Conservation (phyloP, 129 eudicot species). For the Escallonia rubra region DNA sequence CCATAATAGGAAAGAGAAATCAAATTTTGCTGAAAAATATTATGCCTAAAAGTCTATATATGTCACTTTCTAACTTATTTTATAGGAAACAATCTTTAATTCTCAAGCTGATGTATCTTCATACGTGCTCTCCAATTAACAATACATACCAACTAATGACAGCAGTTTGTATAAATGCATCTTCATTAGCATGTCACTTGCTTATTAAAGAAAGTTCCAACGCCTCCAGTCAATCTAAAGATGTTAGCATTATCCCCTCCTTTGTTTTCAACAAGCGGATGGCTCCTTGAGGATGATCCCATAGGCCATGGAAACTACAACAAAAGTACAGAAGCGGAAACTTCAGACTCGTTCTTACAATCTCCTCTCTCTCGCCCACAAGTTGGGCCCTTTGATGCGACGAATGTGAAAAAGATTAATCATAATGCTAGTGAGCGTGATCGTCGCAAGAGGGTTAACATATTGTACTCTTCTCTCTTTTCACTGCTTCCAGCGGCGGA, state of each 20-base stretch:
- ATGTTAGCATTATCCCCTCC: conserved; percentile 25
- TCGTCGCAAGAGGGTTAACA: conserved; percentile 53
- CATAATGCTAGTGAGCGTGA: conserved; percentile 63
- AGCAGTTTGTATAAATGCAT: too few species aligned
- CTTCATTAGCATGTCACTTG: too few species aligned
- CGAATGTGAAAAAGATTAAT: conserved; percentile 35
- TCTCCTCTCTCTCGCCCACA: background rate
- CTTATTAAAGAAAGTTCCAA: background rate
- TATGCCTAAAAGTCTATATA: too few species aligned
- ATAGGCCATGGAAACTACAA: background rate
- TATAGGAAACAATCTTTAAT: too few species aligned
- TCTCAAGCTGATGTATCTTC: too few species aligned
- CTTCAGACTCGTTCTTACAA: background rate
- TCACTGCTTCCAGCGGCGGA: conserved; percentile 44
- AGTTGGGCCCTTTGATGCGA: background rate
- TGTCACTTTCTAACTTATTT: too few species aligned
- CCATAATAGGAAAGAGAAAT: too few species aligned
- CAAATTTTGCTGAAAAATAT: too few species aligned
- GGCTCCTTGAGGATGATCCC: conserved; percentile 28
- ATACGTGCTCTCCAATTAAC: too few species aligned
- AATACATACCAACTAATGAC: too few species aligned
- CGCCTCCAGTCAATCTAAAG: background rate
- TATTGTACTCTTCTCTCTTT: conserved; percentile 44
- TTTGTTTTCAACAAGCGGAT: conserved; percentile 12
- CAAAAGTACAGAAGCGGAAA: background rate